Base-by-base conservation (phyloP, 2,329 filamentous ascomycete species). In the Aspergillus intermedius region DNA sequence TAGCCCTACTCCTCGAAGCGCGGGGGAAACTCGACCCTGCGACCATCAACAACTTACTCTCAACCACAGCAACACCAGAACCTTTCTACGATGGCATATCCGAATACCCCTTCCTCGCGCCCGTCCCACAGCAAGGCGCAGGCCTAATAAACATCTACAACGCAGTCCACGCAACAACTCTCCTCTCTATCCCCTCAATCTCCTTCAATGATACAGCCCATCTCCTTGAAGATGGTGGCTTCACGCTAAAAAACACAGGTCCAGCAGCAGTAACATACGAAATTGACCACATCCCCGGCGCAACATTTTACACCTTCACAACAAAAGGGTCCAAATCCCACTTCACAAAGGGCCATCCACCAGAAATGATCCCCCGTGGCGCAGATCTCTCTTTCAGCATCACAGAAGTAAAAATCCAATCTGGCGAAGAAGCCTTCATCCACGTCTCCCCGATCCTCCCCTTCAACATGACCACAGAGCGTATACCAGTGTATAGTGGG, bases 171-270 rank as follows among this genome's bases (percentile, higher is more conserved):
- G 69, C 77, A 13, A 78, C 72, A 2, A 75, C 76, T 2, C 58
- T 79, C 10, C 67, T 84, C 17, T 76, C 74, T 56, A 74, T 73
- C 8, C 77, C 77, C n/a, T 79, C 76, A 61, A 65, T 86, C 12
- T 75, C 78, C 3, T 83, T 84, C 67, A 84, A 85, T 60, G 82
- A 86, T 61, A 82, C 80, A 0, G 77, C 79, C 54, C 62, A 84
- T 69, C 76, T 82, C 52, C 17, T 17, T 3, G 3, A 35, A 17
- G n/a, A n/a, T 3, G 15, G 13, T 2, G 34, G 34, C 4, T 35
- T 35, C 5, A 35, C 34, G 3, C n/a, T 35, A n/a, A 35, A 35
- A 17, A 35, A 35, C 34, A 35, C 34, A 13, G 13, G 13, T 2
- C 34, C 34, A 7, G 15, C 13, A n/a, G 34, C 34, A 35, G 34